phyloP scores from a whole-genome alignment of 345 rosid genomes.

The Eucalyptus brandiana region DNA sequence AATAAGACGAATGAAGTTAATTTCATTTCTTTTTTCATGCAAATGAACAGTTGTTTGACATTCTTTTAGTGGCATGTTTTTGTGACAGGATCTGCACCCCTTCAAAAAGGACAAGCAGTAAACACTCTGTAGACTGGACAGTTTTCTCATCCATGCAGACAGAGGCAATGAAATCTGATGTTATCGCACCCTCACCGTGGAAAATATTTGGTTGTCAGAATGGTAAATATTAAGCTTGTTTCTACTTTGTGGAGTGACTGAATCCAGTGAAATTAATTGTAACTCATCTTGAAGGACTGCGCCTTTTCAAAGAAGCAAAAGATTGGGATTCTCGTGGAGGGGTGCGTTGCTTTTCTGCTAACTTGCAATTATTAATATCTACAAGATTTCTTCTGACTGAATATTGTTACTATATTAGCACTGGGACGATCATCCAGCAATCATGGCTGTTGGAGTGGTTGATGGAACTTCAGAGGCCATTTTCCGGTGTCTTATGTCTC shows the following conservation, averaged over 20 bases:
- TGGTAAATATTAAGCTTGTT: constrained; percentile 23
- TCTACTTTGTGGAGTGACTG: neutral
- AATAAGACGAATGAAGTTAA: neutral
- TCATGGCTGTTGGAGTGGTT: constrained; percentile 91
- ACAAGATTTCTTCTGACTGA: neutral
- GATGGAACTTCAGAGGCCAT: constrained; percentile 80
- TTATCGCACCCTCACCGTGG: constrained; percentile 88
- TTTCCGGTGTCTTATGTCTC: constrained; percentile 70
- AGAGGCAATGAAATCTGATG: constrained; percentile 61
- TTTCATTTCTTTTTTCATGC: neutral
- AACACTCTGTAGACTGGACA: constrained; percentile 45
- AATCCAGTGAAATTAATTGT: neutral
- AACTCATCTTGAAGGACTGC: constrained; percentile 40
- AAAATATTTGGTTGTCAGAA: constrained; percentile 93
- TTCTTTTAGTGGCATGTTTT: neutral
- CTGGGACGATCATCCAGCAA: constrained; percentile 91
- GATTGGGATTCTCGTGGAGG: constrained; percentile 50
- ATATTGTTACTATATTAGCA: constrained; percentile 9
- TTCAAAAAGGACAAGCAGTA: constrained; percentile 29
- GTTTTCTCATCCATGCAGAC: constrained; percentile 21
- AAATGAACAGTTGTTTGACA: neutral
- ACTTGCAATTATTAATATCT: neutral
- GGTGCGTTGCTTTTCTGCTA: constrained; percentile 23
- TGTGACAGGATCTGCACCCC: neutral
- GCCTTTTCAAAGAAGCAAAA: constrained; percentile 90